Percentiles rank a stretch among this genome's conserved stretches.
These are phyloP conservation scores for Tephrocybe rancida DNA, from an alignment of 768 basidiomycete species.

Conservation along the genomic window DNA sequence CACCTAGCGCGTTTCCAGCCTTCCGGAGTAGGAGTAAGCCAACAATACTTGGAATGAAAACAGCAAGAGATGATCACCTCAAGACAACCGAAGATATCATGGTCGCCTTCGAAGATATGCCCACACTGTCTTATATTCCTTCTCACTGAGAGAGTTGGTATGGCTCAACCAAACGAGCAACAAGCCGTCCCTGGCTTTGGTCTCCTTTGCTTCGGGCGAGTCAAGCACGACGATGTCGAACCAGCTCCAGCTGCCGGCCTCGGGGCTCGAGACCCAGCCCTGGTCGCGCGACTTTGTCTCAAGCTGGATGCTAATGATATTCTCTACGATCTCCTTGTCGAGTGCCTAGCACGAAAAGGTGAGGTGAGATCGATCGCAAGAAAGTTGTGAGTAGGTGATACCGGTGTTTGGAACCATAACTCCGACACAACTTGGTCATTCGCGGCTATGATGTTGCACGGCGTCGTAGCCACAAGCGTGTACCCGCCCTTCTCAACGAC, in stretches of 20 bases:
- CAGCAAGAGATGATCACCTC: not conserved
- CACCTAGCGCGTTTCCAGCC: conserved; percentile 31
- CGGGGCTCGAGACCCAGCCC: conserved; percentile 15
- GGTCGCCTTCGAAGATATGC: not conserved
- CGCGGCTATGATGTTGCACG: conserved; percentile 14
- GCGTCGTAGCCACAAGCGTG: not conserved
- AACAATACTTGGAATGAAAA: not conserved
- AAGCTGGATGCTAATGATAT: conserved; percentile 28
- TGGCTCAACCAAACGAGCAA: conserved; percentile 32
- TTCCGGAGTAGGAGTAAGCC: conserved; percentile 3
- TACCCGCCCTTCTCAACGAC: conserved; percentile 19
- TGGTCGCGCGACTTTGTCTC: conserved; percentile 27
- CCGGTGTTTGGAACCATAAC: conserved; percentile 29
- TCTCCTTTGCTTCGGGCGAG: conserved; percentile 21
- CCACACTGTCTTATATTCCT: conserved; percentile 18
- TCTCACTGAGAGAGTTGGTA: conserved; percentile 17
- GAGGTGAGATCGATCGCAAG: no score
- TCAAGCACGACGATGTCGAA: conserved; percentile 33
- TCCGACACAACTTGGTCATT: conserved; percentile 13
- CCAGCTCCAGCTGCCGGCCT: conserved; percentile 31
- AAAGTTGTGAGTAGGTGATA: conserved; percentile 14
- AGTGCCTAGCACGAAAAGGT: conserved; percentile 18
- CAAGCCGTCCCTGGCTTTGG: conserved; percentile 25
- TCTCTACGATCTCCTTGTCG: conserved; percentile 22
- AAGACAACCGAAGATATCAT: conserved; percentile 11